Conservation (phyloP, 2,329 filamentous ascomycete species). For the Sporothrix dimorphospora region DNA sequence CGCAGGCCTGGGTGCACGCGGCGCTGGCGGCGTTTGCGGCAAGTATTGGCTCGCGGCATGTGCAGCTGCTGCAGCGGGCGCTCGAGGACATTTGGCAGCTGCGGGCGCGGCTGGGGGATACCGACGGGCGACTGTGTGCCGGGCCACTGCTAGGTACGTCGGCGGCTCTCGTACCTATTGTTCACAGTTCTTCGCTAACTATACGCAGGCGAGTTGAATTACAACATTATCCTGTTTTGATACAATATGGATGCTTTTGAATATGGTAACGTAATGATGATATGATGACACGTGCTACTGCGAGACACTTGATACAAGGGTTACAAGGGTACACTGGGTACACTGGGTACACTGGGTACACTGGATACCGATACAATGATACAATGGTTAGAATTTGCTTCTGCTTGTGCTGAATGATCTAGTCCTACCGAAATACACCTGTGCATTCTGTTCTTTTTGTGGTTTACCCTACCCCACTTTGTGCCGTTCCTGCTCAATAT, state of each 20-base stretch:
- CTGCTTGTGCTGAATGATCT: not conserved
- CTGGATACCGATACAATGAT: no score
- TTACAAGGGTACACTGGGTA: no score
- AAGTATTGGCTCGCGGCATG: conserved; percentile 27
- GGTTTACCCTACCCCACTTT: not conserved
- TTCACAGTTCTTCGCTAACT: not conserved
- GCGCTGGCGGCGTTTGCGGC: conserved; percentile 23
- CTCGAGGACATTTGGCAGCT: conserved; percentile 27
- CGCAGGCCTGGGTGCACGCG: conserved; percentile 30
- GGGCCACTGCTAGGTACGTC: conserved; percentile 18
- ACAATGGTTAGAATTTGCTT: not conserved
- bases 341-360: no score
- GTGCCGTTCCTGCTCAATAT: not conserved
- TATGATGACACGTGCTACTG: no score
- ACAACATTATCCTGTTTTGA: conserved; percentile 29
- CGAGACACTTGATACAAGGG: no score
- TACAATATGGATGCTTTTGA: not conserved
- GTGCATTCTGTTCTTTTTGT: not conserved
- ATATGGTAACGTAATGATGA: no score
- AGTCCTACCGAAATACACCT: not conserved
- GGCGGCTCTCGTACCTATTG: not conserved
- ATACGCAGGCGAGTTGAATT: conserved; percentile 23
- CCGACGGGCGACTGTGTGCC: conserved; percentile 21
- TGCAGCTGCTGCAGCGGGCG: conserved; percentile 22
- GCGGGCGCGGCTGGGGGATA: conserved; percentile 22